Base-by-base conservation (phyloP, 345 rosid genomes). In the Rhodamnia argentea region DNA sequence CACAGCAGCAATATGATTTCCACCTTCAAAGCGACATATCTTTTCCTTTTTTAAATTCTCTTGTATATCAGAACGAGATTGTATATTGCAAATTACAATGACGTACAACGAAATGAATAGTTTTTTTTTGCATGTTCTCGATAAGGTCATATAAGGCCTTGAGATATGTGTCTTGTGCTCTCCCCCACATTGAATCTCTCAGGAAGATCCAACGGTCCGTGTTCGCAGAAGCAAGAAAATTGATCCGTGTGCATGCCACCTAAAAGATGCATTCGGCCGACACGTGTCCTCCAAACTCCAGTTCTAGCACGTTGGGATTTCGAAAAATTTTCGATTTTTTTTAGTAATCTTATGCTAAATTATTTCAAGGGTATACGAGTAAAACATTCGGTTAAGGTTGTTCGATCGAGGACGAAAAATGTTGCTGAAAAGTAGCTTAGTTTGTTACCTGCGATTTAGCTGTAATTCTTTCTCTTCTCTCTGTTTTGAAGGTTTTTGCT, bases 291-390 rank as follows among this genome's bases (percentile, higher is more conserved):
- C 60, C 62, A 29, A 86, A 27, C 29, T 78, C 75, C 47, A 85
- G 78, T 40, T 86, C 84, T 70, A 84, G 76, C 82, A 54, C 91
- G 85, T 89, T 74, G 88, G 84, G 84, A 82, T 86, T 86, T 86
- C 85, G 85, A 85, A 85, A 87, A 84, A 75, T 86, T 59, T 84
- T 50, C 74, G 13, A 2, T 37, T 47, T 78, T 40, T 15, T 40
- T 83, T 24, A 16, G 58, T 58, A 14, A 40, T 27, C 70, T 58
- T 27, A 40, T 58, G 24, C 57, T 83, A 52, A 62, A 54, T 44
- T 10, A 37, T 56, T 82, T 85, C n/a, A 40, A 52, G n/a, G 52
- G 26, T 1, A 16, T 44, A 24, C 52, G 32, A 42, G 22, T 13
- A 82, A 23, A 58, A 47, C 76, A 57, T 18, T 64, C 29, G 13